phyloP scores from a whole-genome alignment of 2,329 filamentous ascomycete genomes.

The Fusarium nisikadoi region DNA sequence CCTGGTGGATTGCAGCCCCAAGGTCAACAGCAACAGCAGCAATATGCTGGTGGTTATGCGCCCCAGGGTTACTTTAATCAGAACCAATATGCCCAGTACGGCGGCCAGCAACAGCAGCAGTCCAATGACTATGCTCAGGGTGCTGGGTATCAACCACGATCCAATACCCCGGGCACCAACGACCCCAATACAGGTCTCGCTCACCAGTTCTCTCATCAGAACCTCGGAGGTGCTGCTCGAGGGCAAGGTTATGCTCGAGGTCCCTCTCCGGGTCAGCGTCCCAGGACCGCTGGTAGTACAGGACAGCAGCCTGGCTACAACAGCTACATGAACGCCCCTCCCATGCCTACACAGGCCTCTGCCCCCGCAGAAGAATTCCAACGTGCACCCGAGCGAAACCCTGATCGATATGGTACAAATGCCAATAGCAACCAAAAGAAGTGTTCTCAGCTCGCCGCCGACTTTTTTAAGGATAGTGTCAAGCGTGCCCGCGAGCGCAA shows the following conservation, averaged over 20 bases:
- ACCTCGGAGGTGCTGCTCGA: slow-evolving; percentile 79
- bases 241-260: slow-evolving; percentile 76
- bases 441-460: slow-evolving; percentile 76
- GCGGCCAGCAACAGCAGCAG: slow-evolving; percentile 48
- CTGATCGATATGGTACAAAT: slow-evolving; percentile 76
- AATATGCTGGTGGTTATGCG: slow-evolving; percentile 60
- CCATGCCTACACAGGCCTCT: slow-evolving; percentile 69
- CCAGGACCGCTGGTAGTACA: slow-evolving; percentile 81
- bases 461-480: slow-evolving; percentile 99
- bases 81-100: slow-evolving; percentile 63
- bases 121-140: slow-evolving; percentile 63
- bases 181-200: slow-evolving; percentile 92
- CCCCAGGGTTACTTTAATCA: slow-evolving; percentile 70
- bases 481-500: slow-evolving; percentile 95
- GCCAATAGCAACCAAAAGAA: slow-evolving; percentile 77
- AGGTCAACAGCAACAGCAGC: slow-evolving; percentile 35
- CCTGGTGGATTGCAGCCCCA: slow-evolving; percentile 49
- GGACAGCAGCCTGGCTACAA: slow-evolving; percentile 71
- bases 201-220: slow-evolving; percentile 97
- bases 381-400: slow-evolving; percentile 84
- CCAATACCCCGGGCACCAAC: slow-evolving; percentile 71
- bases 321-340: slow-evolving; percentile 72
- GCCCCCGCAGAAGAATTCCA: slow-evolving; percentile 78
- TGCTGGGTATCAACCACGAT: slow-evolving; percentile 60
- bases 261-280: slow-evolving; percentile 77